These are phyloP conservation scores for Penicillium verhagenii DNA, from an alignment of 495 filamentous ascomycete genomes.

Conservation along the genomic window DNA sequence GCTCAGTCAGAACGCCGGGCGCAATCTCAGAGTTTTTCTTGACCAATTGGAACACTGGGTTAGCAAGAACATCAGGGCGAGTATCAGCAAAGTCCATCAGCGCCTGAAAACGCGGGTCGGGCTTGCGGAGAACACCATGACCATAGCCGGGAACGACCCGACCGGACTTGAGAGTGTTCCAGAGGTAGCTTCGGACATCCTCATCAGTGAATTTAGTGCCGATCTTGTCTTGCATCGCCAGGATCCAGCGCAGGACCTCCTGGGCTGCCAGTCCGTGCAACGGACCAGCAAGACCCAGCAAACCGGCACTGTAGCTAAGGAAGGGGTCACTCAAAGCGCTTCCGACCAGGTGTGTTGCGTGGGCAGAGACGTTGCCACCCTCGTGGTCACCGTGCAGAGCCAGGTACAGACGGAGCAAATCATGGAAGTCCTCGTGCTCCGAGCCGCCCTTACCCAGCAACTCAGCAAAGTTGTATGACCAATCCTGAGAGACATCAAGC, in stretches of 20 bases:
- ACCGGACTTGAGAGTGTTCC: slow-evolving; percentile 88
- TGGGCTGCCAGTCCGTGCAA: slow-evolving; percentile 95
- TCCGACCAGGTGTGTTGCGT: slow-evolving; percentile 97
- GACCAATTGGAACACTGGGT: slow-evolving; percentile 92
- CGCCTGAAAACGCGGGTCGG: slow-evolving; percentile 93
- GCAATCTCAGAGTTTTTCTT: slow-evolving; percentile 81
- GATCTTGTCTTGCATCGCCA: slow-evolving; percentile 89
- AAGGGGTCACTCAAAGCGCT: slow-evolving; percentile 93
- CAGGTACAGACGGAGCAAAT: slow-evolving; percentile 87
- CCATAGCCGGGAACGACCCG: slow-evolving; percentile 96
- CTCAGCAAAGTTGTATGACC: slow-evolving; percentile 96
- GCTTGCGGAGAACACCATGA: slow-evolving; percentile 96
- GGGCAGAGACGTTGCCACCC: slow-evolving; percentile 95
- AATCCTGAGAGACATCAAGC: slow-evolving; percentile 70
- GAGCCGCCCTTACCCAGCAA: slow-evolving; percentile 89
- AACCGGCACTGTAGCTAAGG: slow-evolving; percentile 91
- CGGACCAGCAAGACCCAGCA: slow-evolving; percentile 92
- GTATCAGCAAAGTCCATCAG: slow-evolving; percentile 91
- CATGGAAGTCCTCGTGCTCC: slow-evolving; percentile 90
- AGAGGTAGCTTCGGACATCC: slow-evolving; percentile 84
- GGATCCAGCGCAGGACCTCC: slow-evolving; percentile 93
- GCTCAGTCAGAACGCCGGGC: slow-evolving; percentile 81
- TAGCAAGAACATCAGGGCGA: slow-evolving; percentile 76
- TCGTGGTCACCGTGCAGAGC: slow-evolving; percentile 98
- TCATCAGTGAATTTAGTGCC: slow-evolving; percentile 73